phyloP scores from a whole-genome alignment of 148 eudicot species.

The Fallopia convolvulus region DNA sequence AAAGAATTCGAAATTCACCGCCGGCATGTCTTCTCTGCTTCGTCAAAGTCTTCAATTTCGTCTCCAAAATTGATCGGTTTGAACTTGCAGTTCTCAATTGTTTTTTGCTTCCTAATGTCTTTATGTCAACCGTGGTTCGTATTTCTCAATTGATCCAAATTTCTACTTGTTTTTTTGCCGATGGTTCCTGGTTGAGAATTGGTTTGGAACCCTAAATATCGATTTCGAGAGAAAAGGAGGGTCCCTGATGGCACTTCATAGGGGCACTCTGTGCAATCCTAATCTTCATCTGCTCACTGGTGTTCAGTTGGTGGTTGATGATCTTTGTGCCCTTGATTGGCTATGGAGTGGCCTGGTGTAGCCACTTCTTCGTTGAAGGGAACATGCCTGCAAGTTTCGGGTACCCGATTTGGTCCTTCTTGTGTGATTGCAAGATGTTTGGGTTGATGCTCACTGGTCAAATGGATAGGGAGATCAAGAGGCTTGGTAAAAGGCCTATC shows the following conservation, averaged over 20 bases:
- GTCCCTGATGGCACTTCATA: constrained; percentile 90
- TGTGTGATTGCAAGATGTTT: constrained; percentile 93
- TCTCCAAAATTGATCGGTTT: too few relatives aligned
- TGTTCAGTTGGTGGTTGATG: constrained; percentile 59
- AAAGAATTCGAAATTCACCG: too few relatives aligned
- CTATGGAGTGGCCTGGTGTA: constrained; percentile 86
- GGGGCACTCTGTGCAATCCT: constrained; percentile 55
- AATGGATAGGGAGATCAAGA: constrained; percentile 84
- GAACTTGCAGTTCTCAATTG: too few relatives aligned
- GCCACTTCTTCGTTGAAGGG: constrained; percentile 81
- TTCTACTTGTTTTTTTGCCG: too few relatives aligned
- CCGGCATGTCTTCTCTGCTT: too few relatives aligned
- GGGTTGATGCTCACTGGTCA: constrained; percentile 81
- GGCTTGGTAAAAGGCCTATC: constrained; percentile 88
- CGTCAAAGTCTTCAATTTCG: too few relatives aligned
- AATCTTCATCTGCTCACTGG: constrained; percentile 35
- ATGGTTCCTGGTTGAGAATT: not conserved
- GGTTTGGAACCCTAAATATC: too few relatives aligned
- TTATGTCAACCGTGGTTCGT: too few relatives aligned
- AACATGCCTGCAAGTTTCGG: constrained; percentile 78
- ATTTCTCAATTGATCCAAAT: too few relatives aligned
- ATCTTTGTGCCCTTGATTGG: constrained; percentile 64
- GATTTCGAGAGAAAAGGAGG: too few relatives aligned
- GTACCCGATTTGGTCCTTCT: constrained; percentile 82
- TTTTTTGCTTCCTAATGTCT: too few relatives aligned